phyloP scores from a whole-genome alignment of 1,139 yeast genomes.

The Pneumocystis sp. region DNA sequence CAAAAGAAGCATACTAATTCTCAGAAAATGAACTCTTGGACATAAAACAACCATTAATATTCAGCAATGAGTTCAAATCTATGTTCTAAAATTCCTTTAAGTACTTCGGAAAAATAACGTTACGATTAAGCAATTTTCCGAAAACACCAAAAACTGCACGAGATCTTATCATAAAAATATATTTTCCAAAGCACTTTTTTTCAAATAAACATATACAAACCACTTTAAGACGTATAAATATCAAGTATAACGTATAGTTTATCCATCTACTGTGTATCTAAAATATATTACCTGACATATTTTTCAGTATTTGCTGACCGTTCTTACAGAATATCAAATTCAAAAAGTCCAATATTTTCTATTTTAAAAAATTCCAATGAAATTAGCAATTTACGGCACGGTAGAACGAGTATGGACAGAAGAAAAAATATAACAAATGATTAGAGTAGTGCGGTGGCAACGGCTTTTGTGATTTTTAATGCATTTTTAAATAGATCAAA shows the following conservation, averaged over 20 bases:
- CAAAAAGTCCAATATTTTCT: not conserved
- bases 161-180: too few species aligned
- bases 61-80: not conserved
- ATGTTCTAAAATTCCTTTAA: too few species aligned
- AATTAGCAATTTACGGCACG: not conserved
- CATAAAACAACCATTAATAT: not conserved
- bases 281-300: not conserved
- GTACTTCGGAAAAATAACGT: not conserved
- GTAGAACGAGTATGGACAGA: not conserved
- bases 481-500: not conserved
- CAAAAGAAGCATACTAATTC: not conserved
- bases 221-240: not conserved
- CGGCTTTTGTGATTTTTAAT: not conserved
- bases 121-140: not conserved
- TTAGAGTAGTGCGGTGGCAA: not conserved
- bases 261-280: not conserved
- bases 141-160: not conserved
- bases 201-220: not conserved
- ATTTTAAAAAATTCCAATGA: not conserved
- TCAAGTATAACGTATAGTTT: not conserved
- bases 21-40: not conserved
- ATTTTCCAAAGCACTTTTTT: not conserved
- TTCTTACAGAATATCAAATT: not conserved
- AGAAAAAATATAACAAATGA: not conserved
- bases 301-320: not conserved